Conservation (phyloP, 257 asterid species). For the Przewalskia tangutica region DNA sequence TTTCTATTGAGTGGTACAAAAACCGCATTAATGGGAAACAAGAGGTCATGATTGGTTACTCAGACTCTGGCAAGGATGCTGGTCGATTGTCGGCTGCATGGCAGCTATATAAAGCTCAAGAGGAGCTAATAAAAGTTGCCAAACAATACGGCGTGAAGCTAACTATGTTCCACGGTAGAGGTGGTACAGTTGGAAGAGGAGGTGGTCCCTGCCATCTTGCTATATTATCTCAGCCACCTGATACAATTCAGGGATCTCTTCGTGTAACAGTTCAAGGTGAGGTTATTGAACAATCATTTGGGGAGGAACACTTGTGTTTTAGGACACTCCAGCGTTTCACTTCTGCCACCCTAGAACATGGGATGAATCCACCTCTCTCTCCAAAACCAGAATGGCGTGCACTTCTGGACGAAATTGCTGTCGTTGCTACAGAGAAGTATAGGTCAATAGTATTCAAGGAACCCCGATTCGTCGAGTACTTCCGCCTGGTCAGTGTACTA, state of each 20-base stretch:
- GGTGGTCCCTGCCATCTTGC: constrained; percentile 62
- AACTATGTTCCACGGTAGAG: constrained; percentile 54
- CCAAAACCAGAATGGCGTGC: constrained; percentile 54
- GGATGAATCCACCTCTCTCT: constrained; percentile 42
- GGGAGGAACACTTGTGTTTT: constrained; percentile 43
- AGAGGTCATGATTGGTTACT: constrained; percentile 54
- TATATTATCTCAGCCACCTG: constrained; percentile 52
- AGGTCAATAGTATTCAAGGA: constrained; percentile 41
- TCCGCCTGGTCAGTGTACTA: constrained; percentile 35
- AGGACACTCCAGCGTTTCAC: constrained; percentile 51
- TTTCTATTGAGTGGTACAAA: constrained; percentile 46
- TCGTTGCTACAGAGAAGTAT: constrained; percentile 32
- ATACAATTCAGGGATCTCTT: constrained; percentile 40
- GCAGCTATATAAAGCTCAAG: constrained; percentile 51
- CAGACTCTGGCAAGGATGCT: constrained; percentile 57
- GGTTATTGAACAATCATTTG: constrained; percentile 48
- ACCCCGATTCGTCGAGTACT: constrained; percentile 50
- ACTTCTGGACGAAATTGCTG: constrained; percentile 39
- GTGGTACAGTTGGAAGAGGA: constrained; percentile 55
- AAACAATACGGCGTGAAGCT: constrained; percentile 39
- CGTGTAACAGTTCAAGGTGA: constrained; percentile 53
- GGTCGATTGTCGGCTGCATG: constrained; percentile 51
- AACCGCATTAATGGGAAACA: constrained; percentile 39
- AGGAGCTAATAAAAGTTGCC: constrained; percentile 40
- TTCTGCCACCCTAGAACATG: constrained; percentile 45